Conservation (phyloP, 2,329 filamentous ascomycete genomes). For the Arthrobotrys entomopaga region DNA sequence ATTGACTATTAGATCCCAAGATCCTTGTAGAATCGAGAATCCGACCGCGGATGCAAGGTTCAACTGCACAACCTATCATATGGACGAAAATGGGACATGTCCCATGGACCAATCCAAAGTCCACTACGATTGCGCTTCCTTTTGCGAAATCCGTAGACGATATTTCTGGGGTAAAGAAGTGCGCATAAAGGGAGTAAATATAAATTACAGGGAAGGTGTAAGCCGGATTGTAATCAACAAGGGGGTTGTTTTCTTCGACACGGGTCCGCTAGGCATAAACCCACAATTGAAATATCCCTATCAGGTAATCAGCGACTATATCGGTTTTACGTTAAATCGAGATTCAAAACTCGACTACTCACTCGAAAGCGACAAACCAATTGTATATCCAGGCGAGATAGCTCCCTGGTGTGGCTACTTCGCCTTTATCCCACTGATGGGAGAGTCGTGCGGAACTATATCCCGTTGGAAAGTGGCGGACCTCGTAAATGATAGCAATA, state of each 20-base stretch:
- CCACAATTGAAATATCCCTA: slow-evolving; percentile 1
- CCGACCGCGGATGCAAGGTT: slow-evolving; percentile 3
- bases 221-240: slow-evolving; percentile 1
- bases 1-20: slow-evolving; percentile 8
- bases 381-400: neutral
- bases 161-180: slow-evolving; percentile 33
- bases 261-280: neutral
- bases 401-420: slow-evolving; percentile 32
- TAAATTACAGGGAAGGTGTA: neutral
- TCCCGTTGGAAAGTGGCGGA: slow-evolving; percentile 4
- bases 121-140: slow-evolving; percentile 24
- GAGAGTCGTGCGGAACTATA: slow-evolving; percentile 36
- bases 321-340: neutral
- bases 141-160: slow-evolving; percentile 26
- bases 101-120: neutral
- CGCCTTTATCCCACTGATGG: slow-evolving; percentile 18
- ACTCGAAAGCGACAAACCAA: slow-evolving; percentile 7
- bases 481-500: neutral
- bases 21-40: slow-evolving; percentile 9
- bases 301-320: slow-evolving; percentile 9
- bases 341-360: slow-evolving; percentile 3
- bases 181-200: neutral
- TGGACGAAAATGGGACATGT: slow-evolving; percentile 11
- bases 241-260: neutral
- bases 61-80: slow-evolving; percentile 12